Evolutionary conservation across 805 yeast genomes (phyloP), one percentile per base, ranked within the genome.

Genomic region (Candida golubevii): DNA sequence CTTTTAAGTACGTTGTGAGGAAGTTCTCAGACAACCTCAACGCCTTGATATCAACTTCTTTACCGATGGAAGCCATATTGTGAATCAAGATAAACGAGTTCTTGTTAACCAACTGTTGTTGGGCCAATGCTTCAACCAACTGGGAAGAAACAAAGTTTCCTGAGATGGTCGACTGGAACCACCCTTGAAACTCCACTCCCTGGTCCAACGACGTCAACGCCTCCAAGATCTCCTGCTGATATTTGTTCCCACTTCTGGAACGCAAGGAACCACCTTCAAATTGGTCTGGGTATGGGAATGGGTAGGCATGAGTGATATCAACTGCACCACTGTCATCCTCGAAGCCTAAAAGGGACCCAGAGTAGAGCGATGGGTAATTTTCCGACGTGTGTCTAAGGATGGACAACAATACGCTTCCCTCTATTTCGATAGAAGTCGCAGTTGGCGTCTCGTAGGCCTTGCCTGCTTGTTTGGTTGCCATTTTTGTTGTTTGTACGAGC

Each of bases 291-390:
- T 66, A 71, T 44, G 95, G 91, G 67, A 78, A 83, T 41, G 86
- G 82, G 66, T 79, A 85, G 18, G 81, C 71, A 54, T 82, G 83
- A 10, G 88, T 72, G 44, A 78, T 63, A 51, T 68, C 74, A 31
- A 77, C 69, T 10, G 69, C 64, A 35, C 76, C 77, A 30, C 61
- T 69, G 44, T 76, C 78, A 45, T 77, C 78, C 59, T 83, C 88
- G 47, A 82, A 71, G n/a, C 95, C 95, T 45, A 82, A 78, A 43
- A 87, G 70, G 33, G 88, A 81, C 15, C 95, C 95, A 27, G 82
- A 71, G 47, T 75, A 82, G 26, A 79, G 67, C 34, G 79, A 71
- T 35, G 89, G 86, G 57, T 71, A 74, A 54, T 76, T 66, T 44
- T 81, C 85, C 15, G 85, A 72, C 8, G 86, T 79, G 60, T 83